These are phyloP conservation scores for Kitagawia praeruptora DNA, from an alignment of 129 eudicot species.

Conservation along the genomic window DNA sequence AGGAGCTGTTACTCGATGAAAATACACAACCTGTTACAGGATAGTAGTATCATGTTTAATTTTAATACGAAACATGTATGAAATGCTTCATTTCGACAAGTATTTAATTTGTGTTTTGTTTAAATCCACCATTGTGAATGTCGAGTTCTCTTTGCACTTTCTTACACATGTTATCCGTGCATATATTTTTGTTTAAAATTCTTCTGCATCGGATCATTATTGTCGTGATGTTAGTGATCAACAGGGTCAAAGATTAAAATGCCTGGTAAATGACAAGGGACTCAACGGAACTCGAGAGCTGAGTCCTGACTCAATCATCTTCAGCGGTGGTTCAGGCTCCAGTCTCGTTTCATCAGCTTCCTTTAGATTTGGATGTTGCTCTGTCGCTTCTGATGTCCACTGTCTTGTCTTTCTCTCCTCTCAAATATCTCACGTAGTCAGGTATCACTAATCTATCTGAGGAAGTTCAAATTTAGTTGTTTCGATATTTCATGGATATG, in stretches of 20 bases:
- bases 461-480: background rate
- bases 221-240: background rate
- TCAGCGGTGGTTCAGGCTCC: conserved; percentile 48
- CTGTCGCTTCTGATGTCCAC: conserved; percentile 54
- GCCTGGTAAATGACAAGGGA: background rate
- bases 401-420: conserved; percentile 54
- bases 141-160: background rate
- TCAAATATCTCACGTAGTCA: conserved; percentile 42
- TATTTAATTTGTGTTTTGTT: background rate
- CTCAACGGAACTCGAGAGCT: conserved; percentile 31
- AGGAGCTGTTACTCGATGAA: background rate
- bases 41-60: background rate
- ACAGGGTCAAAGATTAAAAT: conserved; percentile 25
- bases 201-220: background rate
- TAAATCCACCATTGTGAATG: background rate
- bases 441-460: background rate
- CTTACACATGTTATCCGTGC: background rate
- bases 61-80: background rate
- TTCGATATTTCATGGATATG: background rate
- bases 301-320: conserved; percentile 77
- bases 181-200: background rate
- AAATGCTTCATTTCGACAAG: background rate
- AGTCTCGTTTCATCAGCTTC: conserved; percentile 80
- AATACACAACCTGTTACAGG: background rate
- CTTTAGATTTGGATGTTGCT: conserved; percentile 68